Percentiles rank a stretch among this genome's conserved stretches.
phyloP scores from a whole-genome alignment of 139 green algal species.

The Pleodorina starrii region DNA sequence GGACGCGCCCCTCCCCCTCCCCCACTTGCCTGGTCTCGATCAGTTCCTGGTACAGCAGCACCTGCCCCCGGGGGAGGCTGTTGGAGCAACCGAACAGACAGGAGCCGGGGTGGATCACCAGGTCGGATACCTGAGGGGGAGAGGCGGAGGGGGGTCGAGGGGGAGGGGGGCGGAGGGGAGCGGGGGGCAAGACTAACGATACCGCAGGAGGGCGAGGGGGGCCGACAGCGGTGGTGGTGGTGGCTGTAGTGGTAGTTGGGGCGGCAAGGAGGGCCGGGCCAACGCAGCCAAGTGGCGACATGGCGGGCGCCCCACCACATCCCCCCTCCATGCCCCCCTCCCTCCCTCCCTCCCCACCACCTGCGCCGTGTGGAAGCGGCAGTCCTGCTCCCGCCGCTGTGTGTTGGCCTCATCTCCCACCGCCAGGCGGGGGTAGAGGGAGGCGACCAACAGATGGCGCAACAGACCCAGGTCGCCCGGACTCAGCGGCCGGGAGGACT shows the following conservation, averaged over 20 bases:
- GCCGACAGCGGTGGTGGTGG: too few species aligned
- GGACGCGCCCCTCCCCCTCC: too few species aligned
- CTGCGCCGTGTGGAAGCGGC: constrained; percentile 31
- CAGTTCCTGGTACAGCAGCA: constrained; percentile 59
- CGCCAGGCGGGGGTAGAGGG: constrained; percentile 58
- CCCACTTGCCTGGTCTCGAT: constrained; percentile 53
- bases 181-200: too few species aligned
- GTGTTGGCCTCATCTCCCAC: constrained; percentile 41
- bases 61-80: constrained; percentile 32
- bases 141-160: too few species aligned
- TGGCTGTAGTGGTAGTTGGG: too few species aligned
- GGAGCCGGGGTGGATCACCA: constrained; percentile 58
- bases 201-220: too few species aligned
- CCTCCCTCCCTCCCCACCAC: background rate
- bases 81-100: constrained; percentile 39
- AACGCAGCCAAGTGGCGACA: too few species aligned
- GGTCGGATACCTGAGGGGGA: constrained; percentile 38
- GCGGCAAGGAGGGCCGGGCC: too few species aligned
- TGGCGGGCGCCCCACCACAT: too few species aligned
- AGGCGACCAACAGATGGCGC: constrained; percentile 42
- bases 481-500: background rate
- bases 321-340: too few species aligned
- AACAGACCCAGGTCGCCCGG: constrained; percentile 38
- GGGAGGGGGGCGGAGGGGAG: too few species aligned
- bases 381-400: constrained; percentile 48